These are phyloP conservation scores for Carallia pectinifolia DNA, from an alignment of 345 rosid species.

Conservation along the genomic window DNA sequence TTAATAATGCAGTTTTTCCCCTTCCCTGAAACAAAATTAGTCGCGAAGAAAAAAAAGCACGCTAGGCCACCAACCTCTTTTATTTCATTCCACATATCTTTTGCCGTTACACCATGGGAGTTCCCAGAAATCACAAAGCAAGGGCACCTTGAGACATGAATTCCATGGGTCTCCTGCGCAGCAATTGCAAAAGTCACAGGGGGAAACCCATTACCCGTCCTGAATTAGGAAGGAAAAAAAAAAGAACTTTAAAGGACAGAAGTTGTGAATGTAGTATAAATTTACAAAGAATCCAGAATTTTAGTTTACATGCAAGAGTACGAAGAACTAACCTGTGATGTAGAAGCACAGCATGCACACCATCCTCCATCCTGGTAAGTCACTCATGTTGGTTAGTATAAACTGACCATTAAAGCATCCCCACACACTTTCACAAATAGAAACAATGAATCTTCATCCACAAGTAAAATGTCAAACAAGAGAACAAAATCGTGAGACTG, in stretches of 20 bases:
- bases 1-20: no score
- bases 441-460: background rate
- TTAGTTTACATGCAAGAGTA: no score
- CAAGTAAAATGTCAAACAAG: background rate
- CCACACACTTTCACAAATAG: background rate
- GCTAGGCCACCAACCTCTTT: conserved; percentile 51
- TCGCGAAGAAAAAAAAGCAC: no score
- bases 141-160: conserved; percentile 68
- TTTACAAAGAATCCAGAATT: background rate
- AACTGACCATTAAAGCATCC: conserved; percentile 3
- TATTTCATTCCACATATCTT: conserved; percentile 79
- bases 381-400: conserved; percentile 16
- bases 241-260: background rate
- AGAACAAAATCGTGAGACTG: background rate
- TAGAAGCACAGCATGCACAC: conserved; percentile 60
- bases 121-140: conserved; percentile 66
- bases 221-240: conserved; percentile 27
- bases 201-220: conserved; percentile 59
- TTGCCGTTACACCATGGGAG: conserved; percentile 63
- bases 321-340: conserved; percentile 52
- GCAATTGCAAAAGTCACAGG: conserved; percentile 65
- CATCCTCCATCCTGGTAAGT: conserved; percentile 63
- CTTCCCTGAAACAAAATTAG: no score
- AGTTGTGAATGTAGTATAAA: background rate
- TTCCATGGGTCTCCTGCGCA: conserved; percentile 61